Conservation (phyloP, 176 grass and related monocot genomes). For the Themeda triandra region DNA sequence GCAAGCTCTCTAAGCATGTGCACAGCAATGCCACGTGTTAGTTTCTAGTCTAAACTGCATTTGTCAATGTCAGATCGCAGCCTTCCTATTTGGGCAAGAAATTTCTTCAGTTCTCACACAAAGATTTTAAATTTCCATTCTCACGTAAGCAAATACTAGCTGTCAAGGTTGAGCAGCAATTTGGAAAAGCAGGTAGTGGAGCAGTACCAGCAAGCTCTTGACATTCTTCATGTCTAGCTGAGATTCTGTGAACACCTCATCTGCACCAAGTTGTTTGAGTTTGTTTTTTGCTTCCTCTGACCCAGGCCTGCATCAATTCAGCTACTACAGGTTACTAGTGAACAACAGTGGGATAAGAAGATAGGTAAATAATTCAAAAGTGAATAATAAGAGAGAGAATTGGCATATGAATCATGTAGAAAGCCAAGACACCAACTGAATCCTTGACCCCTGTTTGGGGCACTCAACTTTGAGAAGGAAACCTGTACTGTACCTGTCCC, state of each 20-base stretch:
- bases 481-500: conserved; percentile 58
- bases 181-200: not conserved
- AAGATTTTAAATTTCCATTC: not conserved
- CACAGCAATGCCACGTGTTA: not conserved
- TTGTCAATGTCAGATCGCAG: not conserved
- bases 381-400: not conserved
- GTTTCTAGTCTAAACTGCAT: not conserved
- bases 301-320: conserved; percentile 46
- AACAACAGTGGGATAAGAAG: not conserved
- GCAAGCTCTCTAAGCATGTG: not conserved
- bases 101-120: not conserved
- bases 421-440: not conserved
- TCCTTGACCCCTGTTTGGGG: not conserved
- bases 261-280: conserved; percentile 80
- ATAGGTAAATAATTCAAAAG: not conserved
- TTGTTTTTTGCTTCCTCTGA: conserved; percentile 72
- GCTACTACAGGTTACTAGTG: not conserved
- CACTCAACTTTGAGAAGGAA: not conserved
- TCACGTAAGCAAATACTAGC: not conserved
- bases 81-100: not conserved
- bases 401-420: not conserved
- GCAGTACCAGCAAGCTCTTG: conserved; percentile 70
- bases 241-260: conserved; percentile 69
- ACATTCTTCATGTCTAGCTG: conserved; percentile 80
- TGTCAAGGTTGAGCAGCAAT: not conserved